Base-by-base conservation (phyloP, 495 filamentous ascomycete species). In the Cercophora scortea region DNA sequence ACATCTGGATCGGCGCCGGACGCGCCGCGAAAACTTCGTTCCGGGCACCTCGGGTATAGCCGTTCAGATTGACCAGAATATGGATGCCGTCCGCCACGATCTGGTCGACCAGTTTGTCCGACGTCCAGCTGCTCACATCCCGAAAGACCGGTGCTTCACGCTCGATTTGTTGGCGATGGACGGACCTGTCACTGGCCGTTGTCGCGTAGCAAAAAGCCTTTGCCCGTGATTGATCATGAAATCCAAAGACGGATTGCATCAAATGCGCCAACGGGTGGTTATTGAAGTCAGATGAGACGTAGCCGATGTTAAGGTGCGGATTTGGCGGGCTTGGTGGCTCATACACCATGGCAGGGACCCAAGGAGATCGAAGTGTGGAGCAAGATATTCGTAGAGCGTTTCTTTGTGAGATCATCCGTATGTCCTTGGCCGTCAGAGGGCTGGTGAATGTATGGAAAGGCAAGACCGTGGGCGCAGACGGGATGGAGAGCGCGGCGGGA, bases 361-460 rank as follows among this genome's bases (percentile, higher is more conserved):
- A 99, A 0, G 88, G 79, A 1, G 90, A 80, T 47, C 85, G 79
- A 3, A 99, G 72, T 0, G 94, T 93, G 3, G 90, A 89, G 53
- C 83, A 90, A 10, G 90, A 95, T 64, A 99, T 96, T 19, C 94
- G 84, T 1, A 95, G 77, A 13, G 88, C 94, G 63, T 99, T 99
- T 12, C 93, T 79, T 65, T 97, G 90, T 15, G 93, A 97, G 53
- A 99, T 97, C 66, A 87, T 84, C 4, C 94, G 87, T 55, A 99
- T 89, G 59, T 96, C 89, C 64, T 90, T 92, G 2, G 93, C 90
- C 12, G 89, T 91, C 50, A 99, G 71, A 0, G 93, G 93, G 58
- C 87, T 95, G 35, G 93, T 97, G 64, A 99, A 99, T 3, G 93
- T 97, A 63, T 99, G 94, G 61, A 99, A 99, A n/a, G 93, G 93